Evolutionary conservation across 2,329 filamentous ascomycete species (phyloP).

Genomic region (Waltergamsia citrina): DNA sequence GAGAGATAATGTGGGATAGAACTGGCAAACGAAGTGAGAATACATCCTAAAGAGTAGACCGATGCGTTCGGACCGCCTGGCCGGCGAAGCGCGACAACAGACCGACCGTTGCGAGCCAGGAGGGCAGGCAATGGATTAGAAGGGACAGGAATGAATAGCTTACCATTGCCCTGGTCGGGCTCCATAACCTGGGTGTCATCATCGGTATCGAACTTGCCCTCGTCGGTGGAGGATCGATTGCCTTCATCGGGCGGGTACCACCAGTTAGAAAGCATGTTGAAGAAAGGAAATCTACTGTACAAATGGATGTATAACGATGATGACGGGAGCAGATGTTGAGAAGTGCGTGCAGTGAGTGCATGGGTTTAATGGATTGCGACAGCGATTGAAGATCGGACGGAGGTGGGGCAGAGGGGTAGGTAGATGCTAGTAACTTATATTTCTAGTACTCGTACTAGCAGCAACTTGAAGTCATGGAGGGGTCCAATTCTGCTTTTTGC

Average conservation of each 20-base stretch:
- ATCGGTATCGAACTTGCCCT: conserved; percentile 33
- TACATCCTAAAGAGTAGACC: too few relatives aligned
- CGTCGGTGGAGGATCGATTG: conserved; percentile 48
- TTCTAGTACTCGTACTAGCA: too few relatives aligned
- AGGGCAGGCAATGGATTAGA: background rate
- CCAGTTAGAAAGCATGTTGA: conserved; percentile 32
- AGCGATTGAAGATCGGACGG: background rate
- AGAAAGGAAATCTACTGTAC: background rate
- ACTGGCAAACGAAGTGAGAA: too few relatives aligned
- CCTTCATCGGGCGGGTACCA: conserved; percentile 25
- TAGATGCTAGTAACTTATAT: too few relatives aligned
- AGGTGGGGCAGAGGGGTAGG: background rate
- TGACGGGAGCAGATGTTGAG: background rate
- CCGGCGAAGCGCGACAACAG: too few relatives aligned
- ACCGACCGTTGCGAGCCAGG: too few relatives aligned
- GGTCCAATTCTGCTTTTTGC: background rate
- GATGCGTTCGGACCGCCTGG: too few relatives aligned
- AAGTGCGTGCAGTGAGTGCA: background rate
- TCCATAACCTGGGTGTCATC: conserved; percentile 80
- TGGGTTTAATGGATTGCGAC: background rate
- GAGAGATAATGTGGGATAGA: conserved; percentile 92
- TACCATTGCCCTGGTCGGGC: conserved; percentile 89
- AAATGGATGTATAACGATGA: background rate
- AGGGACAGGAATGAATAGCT: conserved; percentile 18
- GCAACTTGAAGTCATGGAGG: background rate